Evolutionary conservation across 2,329 filamentous ascomycete species (phyloP), one percentile per base, ranked within the genome.

Genomic region (Rhinocladiella similis): DNA sequence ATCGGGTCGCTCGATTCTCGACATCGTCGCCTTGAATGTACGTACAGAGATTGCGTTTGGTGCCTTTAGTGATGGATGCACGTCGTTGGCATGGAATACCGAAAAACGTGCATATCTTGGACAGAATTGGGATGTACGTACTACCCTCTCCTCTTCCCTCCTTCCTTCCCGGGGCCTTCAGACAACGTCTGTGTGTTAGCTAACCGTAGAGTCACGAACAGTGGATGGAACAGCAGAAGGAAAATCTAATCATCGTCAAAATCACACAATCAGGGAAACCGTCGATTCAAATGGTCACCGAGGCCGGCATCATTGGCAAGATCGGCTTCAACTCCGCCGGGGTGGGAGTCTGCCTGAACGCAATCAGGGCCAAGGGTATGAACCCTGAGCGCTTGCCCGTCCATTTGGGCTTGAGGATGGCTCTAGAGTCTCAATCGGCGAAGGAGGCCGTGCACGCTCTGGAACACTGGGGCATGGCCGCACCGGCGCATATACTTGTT

Each of bases 21-120:
- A 81, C 33, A 81, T 85, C 41, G 69, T 84, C 3, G 82, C 82
- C 0, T 66, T 84, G 45, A 84, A 85, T 58, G 80, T 82, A 20
- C 75, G 82, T 3, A 84, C 80, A 0, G 82, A 84, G 66, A 82
- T 84, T 47, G 77, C 80, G 0, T 81, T 83, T 56, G 82, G 82
- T 0, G 65, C 78, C 43, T 82, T 81, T 58, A 77, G 70, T 39
- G 82, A 85, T 63, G 82, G 82, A 10, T 85, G 82, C 61, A 83
- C 82, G 3, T 73, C 77, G 20, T 63, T 84, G 3, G 74, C 73
- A 3, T 83, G 79, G 79, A 72, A 73, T 39, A 78, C 73, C 2
- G 58, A 50, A 0, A 62, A 66, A 1, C 51, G 61, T 12, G 58
- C 69, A 6, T 76, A 75, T 51, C 64, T 83, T 5, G 78, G 73